Conservation (phyloP, 1,284 basidiomycete species). For the Sporisorium exsertum region DNA sequence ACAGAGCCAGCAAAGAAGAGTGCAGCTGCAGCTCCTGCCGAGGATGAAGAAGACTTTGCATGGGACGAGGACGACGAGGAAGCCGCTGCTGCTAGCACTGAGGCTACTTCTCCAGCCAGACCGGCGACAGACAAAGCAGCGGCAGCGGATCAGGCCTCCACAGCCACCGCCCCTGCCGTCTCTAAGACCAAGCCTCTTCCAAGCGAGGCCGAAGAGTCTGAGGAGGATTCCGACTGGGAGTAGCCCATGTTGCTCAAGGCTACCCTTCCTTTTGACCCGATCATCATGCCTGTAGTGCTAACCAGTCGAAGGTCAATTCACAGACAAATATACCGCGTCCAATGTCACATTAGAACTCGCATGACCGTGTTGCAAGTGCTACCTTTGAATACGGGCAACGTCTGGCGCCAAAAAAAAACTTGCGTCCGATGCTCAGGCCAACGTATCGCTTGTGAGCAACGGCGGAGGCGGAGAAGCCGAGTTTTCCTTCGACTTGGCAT, state of each 20-base stretch:
- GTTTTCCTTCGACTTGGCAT: slow-evolving; percentile 12
- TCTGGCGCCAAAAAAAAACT: neutral
- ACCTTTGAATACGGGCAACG: neutral
- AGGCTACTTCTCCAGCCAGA: slow-evolving; percentile 2
- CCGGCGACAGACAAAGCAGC: neutral
- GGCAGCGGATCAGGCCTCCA: neutral
- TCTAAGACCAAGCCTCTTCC: slow-evolving; percentile 7
- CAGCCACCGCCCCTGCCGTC: neutral
- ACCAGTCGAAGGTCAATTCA: neutral
- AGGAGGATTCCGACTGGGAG: slow-evolving; percentile 61
- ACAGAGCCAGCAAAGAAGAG: neutral
- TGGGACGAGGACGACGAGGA: slow-evolving; percentile 59
- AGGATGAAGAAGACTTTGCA: slow-evolving; percentile 56
- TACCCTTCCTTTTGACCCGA: neutral
- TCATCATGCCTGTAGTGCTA: neutral
- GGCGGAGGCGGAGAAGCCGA: slow-evolving; percentile 33
- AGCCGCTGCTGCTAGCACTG: slow-evolving; percentile 25
- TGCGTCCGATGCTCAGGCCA: neutral
- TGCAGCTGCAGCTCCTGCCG: neutral
- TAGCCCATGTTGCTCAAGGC: slow-evolving; percentile 5
- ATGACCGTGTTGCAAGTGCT: neutral
- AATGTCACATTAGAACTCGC: neutral
- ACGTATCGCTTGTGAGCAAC: slow-evolving; percentile 1
- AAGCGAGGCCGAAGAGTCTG: slow-evolving; percentile 27
- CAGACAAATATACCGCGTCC: neutral